Conservation (phyloP, 2,329 filamentous ascomycete genomes). For the Ambrosiella xylebori region DNA sequence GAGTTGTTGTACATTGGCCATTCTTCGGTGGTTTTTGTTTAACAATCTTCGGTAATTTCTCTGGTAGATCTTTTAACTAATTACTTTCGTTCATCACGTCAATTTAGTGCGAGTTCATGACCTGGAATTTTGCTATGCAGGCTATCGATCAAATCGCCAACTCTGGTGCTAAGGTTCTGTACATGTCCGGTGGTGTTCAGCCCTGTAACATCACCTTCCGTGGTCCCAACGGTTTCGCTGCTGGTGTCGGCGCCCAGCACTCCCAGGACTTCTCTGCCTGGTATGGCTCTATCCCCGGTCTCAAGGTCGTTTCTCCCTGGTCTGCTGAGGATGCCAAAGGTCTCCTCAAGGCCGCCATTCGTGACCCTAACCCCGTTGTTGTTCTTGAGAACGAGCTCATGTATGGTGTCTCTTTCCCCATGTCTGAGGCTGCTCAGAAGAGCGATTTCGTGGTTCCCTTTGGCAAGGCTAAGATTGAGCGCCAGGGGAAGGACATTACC, state of each 20-base stretch:
- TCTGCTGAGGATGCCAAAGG: slow-evolving; percentile 97
- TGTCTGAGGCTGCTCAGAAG: slow-evolving; percentile 92
- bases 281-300: slow-evolving; percentile 94
- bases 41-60: too few relatives aligned
- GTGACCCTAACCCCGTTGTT: slow-evolving; percentile 92
- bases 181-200: slow-evolving; percentile 99
- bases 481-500: slow-evolving; percentile 85
- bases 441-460: slow-evolving; percentile 94
- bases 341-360: slow-evolving; percentile 90
- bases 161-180: slow-evolving; percentile 96
- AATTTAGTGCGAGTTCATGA: slow-evolving; percentile 93
- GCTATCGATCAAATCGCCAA: slow-evolving; percentile 99
- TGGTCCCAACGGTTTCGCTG: slow-evolving; percentile 92
- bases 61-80: slow-evolving; percentile 4
- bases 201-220: slow-evolving; percentile 99
- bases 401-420: slow-evolving; percentile 88
- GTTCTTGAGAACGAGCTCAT: slow-evolving; percentile 79
- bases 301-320: slow-evolving; percentile 95
- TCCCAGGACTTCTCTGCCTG: slow-evolving; percentile 97
- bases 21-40: too few relatives aligned
- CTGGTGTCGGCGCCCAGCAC: slow-evolving; percentile 93
- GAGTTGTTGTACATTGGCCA: too few relatives aligned
- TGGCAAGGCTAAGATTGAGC: slow-evolving; percentile 98
- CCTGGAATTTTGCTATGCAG: slow-evolving; percentile 99
- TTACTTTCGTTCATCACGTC: slow-evolving; percentile 2